These are phyloP conservation scores for Saccharomyces eubayanus DNA, from an alignment of 805 yeast genomes.

Conservation along the genomic window DNA sequence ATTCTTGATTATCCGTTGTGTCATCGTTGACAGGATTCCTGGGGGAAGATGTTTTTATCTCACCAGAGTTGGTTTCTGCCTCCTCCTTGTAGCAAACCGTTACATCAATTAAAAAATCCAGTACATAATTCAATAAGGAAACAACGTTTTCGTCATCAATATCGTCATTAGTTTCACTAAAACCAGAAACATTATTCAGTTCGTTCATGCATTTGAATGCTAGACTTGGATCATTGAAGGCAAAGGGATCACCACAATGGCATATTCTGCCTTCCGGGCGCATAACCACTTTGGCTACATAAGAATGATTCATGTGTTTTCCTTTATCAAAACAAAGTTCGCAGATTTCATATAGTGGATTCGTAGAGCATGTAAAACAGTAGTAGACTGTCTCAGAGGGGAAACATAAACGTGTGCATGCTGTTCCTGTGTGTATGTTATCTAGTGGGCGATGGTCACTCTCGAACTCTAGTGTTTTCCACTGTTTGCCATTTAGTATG, in stretches of 20 bases:
- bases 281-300: constrained; percentile 20
- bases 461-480: constrained; percentile 10
- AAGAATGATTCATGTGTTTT: constrained; percentile 58
- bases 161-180: background rate
- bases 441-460: background rate
- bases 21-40: background rate
- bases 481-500: constrained; percentile 8
- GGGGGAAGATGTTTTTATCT: background rate
- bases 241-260: constrained; percentile 27
- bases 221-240: constrained; percentile 14
- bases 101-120: constrained; percentile 24
- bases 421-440: constrained; percentile 18
- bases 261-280: constrained; percentile 29
- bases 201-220: constrained; percentile 17
- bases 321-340: constrained; percentile 62
- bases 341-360: constrained; percentile 43
- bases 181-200: constrained; percentile 10
- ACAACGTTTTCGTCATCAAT: constrained; percentile 7
- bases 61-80: background rate
- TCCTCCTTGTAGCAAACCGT: constrained; percentile 8
- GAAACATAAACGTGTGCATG: constrained; percentile 23
- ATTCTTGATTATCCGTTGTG: background rate
- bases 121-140: constrained; percentile 12
- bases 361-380: constrained; percentile 28
- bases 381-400: constrained; percentile 26